These are phyloP conservation scores for Yarrowia sp. DNA, from an alignment of 805 yeast genomes.

Conservation along the genomic window DNA sequence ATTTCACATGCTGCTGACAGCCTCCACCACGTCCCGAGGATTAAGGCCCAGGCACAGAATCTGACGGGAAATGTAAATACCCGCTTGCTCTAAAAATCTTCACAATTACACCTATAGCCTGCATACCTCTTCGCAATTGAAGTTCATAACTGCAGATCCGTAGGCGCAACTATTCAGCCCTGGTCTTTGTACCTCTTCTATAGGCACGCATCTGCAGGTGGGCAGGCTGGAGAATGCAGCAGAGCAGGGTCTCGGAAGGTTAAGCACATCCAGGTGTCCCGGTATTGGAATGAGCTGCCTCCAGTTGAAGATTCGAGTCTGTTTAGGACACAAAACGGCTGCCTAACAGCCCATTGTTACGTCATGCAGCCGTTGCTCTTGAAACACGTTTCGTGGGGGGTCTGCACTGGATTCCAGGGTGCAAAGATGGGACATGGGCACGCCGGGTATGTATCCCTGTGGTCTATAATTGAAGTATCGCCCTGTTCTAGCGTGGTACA, in stretches of 20 bases:
- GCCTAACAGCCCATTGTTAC: too few relatives aligned
- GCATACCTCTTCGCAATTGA: not conserved
- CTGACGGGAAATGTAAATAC: not conserved
- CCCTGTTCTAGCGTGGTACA: too few relatives aligned
- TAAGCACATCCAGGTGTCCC: not conserved
- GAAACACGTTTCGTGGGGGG: too few relatives aligned
- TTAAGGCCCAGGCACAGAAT: not conserved
- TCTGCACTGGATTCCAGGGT: too few relatives aligned
- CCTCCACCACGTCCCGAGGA: too few relatives aligned
- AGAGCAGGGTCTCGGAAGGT: not conserved
- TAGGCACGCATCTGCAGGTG: not conserved
- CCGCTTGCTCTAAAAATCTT: not conserved
- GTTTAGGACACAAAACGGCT: too few relatives aligned
- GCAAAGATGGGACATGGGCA: too few relatives aligned
- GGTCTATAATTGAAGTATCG: too few relatives aligned
- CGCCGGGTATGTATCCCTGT: too few relatives aligned
- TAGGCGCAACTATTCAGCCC: not conserved
- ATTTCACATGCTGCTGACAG: not conserved
- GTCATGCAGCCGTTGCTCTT: too few relatives aligned
- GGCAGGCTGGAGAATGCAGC: not conserved
- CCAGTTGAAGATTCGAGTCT: too few relatives aligned
- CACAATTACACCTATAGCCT: not conserved
- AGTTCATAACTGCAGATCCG: not conserved
- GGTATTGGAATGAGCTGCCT: not conserved
- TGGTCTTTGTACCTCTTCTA: not conserved